Base-by-base conservation (phyloP, 108 stramenopile species). In the Cyclotella baltica region DNA sequence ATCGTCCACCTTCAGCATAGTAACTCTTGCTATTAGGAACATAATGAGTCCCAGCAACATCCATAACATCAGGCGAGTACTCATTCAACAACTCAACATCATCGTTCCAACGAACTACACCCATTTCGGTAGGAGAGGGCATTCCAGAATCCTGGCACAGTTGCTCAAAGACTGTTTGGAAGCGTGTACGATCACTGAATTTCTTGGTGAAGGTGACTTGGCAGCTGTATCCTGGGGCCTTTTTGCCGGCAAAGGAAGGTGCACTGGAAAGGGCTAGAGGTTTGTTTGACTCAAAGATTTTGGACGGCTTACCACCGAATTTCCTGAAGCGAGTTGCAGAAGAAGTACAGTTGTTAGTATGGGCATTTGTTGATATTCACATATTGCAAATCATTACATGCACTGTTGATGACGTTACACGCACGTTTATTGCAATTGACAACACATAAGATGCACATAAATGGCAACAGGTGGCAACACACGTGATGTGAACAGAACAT, bases 171-270 rank as follows among this genome's bases (percentile, higher is more conserved):
- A 62, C 62, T 28, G 62, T 31, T 62, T 62, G 62, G 33, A 62
- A 62, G 29, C 62, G 29, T 31, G 29, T 31, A 62, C 62, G 62
- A 18, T 62, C 62, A 35, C 33, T 8, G 62, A 62, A 62, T 6
- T 16, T 62, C 62, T 62, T 62, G 31, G 62, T 62, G 62, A 62
- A 62, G 29, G 62, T 62, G 31, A 62, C 62, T 62, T 62, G 62
- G 62, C 62, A 62, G 62, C 62, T 62, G 62, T 62, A 62, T 62
- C 62, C 62, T 62, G 62, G 62, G 29, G 62, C 62, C 62, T 62
- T 62, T 31, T 62, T 62, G 29, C 62, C 62, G 33, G 62, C 62
- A 62, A 62, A 62, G 62, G 29, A 33, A 5, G 62, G 62, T 18
- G 62, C 62, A 62, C 62, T 62, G 33, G 30, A 33, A 28, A 62